Evolutionary conservation across 148 eudicot genomes (phyloP), one percentile per base, ranked within the genome.

Genomic region (Salicornia ramosissima): DNA sequence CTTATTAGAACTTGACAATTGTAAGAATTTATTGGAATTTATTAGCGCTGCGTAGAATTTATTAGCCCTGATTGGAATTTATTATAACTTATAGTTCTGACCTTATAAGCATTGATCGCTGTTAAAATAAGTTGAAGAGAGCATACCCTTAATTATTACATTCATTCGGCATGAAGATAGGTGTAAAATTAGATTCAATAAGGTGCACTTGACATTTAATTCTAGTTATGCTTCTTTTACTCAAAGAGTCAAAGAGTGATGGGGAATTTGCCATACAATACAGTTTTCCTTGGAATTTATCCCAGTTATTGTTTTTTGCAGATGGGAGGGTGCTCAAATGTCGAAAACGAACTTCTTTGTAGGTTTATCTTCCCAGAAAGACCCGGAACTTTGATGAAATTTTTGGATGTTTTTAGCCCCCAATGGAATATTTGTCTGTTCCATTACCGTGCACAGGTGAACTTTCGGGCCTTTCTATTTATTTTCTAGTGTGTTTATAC

Each of bases 401-500:
- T 95, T 22, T 79, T 95, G 79, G 88, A 91, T 72, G 85, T 84
- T 19, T 84, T 95, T 34, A 95, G 99, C 78, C 99, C 97, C 47
- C 80, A 85, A 31, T 91, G 99, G 99, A 91, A 95, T 75, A 95
- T 95, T 71, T 89, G 89, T 75, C 83, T 95, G 77, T 95, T 95
- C 81, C 97, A 95, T 74, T 95, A 95, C 75, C 97, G 96, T 9
- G 85, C 84, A 55, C 97, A 91, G 86, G 99, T 89, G 52, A 74
- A 77, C 62, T 69, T 71, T 36, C 28, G 18, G 54, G 26, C 67
- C 43, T 45, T 59, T 26, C 0, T 10, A 40, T 63, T 36, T 22
- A 63, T 19, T 22, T 21, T 60, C 15, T 33, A 2, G 0, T 33
- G 6, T 30, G n/a, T 19, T n/a, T n/a, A n/a, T n/a, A n/a, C n/a